Evolutionary conservation across 768 basidiomycete genomes (phyloP), one percentile per base, ranked within the genome.

Genomic region (Rhodotorula toruloides): DNA sequence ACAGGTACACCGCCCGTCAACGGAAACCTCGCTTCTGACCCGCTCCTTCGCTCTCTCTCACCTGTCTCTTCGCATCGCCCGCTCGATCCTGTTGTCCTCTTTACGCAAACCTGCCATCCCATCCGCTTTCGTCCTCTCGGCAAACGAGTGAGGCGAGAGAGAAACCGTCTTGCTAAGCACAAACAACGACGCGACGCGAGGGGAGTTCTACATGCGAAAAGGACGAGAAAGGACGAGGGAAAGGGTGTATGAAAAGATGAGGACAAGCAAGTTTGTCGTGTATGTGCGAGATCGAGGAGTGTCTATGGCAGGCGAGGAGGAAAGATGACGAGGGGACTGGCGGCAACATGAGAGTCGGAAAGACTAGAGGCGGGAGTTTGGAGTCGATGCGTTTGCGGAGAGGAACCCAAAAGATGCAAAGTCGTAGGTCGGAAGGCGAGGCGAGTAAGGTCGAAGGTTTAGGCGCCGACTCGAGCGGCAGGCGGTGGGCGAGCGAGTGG

Each of bases 1-100:
- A 13, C 59, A 67, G 65, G 60, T 67, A 67, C 57, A 67, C 66
- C n/a, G 66, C 66, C 39, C 48, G 66, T 12, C 63, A 60, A 9
- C 61, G 66, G 55, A 67, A 67, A 42, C 54, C 61, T 22, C 55
- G 66, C 3, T 67, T 67, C 66, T 67, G 43, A 46, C 6, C 42
- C 12, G 4, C 29, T 11, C 32, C 8, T 19, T 19, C 4, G n/a
- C n/a, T 29, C 7, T 11, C 4, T 27, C n/a, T 29, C 39, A 16
- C 12, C 40, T 31, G 2, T 16, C 36, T 27, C 14, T 4, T 25
- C 54, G 25, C 39, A 11, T 8, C 5, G 29, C 27, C 1, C 22
- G 10, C 25, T 27, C 36, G n/a, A n/a, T n/a, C 22, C 19, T 27
- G 53, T 40, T 34, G 2, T 29, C 5, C n/a, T 17, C 7, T 11